A percentile compares a stretch with the other conserved stretches of the same genome.
Conservation (phyloP, 805 yeast genomes). For the Teunomyces stri region DNA sequence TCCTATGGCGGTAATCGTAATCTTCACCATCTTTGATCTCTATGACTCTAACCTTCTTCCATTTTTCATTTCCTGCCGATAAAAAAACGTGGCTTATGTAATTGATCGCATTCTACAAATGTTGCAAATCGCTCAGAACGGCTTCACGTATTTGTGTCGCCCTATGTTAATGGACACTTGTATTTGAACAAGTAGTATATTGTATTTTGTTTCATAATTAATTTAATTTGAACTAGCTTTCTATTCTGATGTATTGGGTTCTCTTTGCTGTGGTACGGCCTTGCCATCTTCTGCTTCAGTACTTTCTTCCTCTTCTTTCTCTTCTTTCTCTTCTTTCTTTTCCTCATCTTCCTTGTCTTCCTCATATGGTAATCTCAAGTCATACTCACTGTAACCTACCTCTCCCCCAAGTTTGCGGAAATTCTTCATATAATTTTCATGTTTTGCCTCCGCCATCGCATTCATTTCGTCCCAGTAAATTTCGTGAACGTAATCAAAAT, state of each 20-base stretch:
- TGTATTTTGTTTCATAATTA: too few species aligned
- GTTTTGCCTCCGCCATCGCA: slow-evolving; percentile 38
- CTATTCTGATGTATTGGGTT: too few species aligned
- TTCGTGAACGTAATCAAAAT: slow-evolving; percentile 53
- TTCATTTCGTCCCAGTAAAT: slow-evolving; percentile 53
- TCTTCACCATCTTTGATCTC: background rate
- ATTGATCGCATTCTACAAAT: background rate
- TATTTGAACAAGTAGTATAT: too few species aligned
- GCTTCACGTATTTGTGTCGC: too few species aligned
- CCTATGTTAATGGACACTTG: too few species aligned
- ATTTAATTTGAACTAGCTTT: too few species aligned
- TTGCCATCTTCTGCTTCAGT: background rate
- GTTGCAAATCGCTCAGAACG: too few species aligned
- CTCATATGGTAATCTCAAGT: slow-evolving; percentile 31
- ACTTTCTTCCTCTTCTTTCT: background rate
- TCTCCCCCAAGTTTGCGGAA: slow-evolving; percentile 44
- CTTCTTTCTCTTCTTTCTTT: background rate
- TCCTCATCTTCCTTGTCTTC: background rate
- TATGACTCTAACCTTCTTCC: background rate
- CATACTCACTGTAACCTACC: slow-evolving; percentile 56
- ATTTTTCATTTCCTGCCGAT: slow-evolving; percentile 4
- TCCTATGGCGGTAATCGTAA: background rate
- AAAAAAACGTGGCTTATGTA: background rate
- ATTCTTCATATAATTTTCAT: slow-evolving; percentile 30
- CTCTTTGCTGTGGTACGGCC: too few species aligned